Conservation (phyloP, 208 protist species). For the Zelonia costaricensis region DNA sequence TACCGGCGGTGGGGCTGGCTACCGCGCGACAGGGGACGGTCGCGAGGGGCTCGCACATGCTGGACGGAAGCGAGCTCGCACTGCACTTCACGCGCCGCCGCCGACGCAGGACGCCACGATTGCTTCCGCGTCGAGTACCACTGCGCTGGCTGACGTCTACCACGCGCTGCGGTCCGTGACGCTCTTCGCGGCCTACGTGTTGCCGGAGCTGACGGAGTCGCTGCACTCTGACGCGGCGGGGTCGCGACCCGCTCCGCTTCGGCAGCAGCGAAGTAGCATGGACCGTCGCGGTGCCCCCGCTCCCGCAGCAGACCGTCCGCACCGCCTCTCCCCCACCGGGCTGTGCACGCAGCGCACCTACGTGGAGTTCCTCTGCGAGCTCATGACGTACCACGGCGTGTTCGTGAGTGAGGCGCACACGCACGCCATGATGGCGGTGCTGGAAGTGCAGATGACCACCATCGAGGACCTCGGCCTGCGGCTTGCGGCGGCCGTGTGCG, state of each 20-base stretch:
- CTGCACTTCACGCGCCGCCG: too few relatives aligned
- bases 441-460: conserved; percentile 39
- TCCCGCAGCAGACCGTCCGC: conserved; percentile 24
- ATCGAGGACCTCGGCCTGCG: conserved; percentile 27
- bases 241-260: not conserved
- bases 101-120: too few relatives aligned
- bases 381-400: conserved; percentile 78
- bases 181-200: conserved; percentile 12
- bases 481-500: conserved; percentile 4
- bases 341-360: conserved; percentile 53
- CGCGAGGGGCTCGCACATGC: too few relatives aligned
- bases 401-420: conserved; percentile 44
- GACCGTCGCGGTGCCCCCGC: not conserved
- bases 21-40: too few relatives aligned
- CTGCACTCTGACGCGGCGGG: not conserved
- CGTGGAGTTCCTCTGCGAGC: conserved; percentile 59
- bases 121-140: too few relatives aligned
- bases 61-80: too few relatives aligned
- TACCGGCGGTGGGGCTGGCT: too few relatives aligned
- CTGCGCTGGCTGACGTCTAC: conserved; percentile 8
- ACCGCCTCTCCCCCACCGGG: conserved; percentile 15
- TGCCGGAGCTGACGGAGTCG: conserved; percentile 13
- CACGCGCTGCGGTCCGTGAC: conserved; percentile 7
- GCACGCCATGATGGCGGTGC: conserved; percentile 36
- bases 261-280: too few relatives aligned